Evolutionary conservation across 305 asterid genomes (phyloP).

Genomic region (Coffea humblotiana): DNA sequence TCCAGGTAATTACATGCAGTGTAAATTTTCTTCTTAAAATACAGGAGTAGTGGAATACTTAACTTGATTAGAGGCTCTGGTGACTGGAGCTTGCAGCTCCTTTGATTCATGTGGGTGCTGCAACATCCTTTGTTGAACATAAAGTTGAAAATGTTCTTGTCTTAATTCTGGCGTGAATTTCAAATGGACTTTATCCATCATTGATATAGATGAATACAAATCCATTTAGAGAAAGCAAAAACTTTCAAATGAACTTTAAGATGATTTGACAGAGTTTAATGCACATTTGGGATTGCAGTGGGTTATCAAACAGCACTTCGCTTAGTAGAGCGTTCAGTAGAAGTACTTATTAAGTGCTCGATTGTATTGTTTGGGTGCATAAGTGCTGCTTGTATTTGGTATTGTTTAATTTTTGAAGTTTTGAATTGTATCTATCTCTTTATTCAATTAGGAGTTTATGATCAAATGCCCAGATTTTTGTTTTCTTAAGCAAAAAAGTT

Average conservation of each 20-base stretch:
- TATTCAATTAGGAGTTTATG: too few species aligned
- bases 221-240: neutral
- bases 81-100: neutral
- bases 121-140: neutral
- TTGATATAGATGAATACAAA: neutral
- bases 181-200: neutral
- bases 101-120: neutral
- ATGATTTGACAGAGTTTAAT: neutral
- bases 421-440: too few species aligned
- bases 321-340: too few species aligned
- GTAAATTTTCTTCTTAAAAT: conserved; percentile 26
- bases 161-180: neutral
- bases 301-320: too few species aligned
- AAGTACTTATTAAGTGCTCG: too few species aligned
- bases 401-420: too few species aligned
- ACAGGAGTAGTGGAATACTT: neutral
- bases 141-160: neutral
- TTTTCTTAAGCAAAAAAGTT: too few species aligned
- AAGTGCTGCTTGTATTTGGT: too few species aligned
- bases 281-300: too few species aligned
- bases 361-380: too few species aligned
- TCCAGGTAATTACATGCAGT: conserved; percentile 23
- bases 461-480: too few species aligned
- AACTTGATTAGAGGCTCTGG: neutral
- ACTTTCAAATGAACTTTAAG: neutral